Base-by-base conservation (phyloP, 2,329 filamentous ascomycete species). In the Cadophora gregata region DNA sequence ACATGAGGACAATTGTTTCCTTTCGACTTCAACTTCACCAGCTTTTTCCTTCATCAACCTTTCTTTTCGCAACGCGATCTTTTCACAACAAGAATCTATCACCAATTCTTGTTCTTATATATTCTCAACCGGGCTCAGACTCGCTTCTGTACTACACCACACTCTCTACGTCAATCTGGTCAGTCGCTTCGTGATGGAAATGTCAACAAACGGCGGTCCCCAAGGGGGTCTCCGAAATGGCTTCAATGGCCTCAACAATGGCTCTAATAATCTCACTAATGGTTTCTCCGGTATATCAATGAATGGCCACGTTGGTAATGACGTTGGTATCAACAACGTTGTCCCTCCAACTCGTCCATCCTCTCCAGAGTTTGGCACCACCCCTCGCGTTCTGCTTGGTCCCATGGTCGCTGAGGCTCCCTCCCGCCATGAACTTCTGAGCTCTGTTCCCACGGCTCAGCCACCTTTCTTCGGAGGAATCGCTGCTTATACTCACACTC, bases 1-100 rank as follows among this genome's bases (percentile, higher is more conserved):
- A 61, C 59, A 61, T 50, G 10, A 48, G 21, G 42, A 36, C 21
- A n/a, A 33, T 61, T 61, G 31, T 33, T 61, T 61, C 16, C 14
- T 42, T 42, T 25, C 33, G 6, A 45, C 27, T 29, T 59, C 56
- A 45, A 45, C 56, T 29, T 42, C 19, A 27, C 10, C 56, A 25
- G 38, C 33, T 45, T 42, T n/a, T 19, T 19, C 56, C 3, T 38
- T 59, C 36, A 19, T 19, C 29, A 56, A 33, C 29, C n/a, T 6
- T 24, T n/a, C 19, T 24, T 12, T n/a, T 33, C 19, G 29, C 51
- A 24, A 9, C 51, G 8, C 29, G 27, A 36, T 56, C 51, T 36
- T 12, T 33, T 14, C 27, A 9, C n/a, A 45, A 42, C n/a, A 27
- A 59, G 56, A 27, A 7, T 27, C 33, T 6, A 45, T 45, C 36